Evolutionary conservation across 1,284 basidiomycete species (phyloP), one percentile per base, ranked within the genome.

Genomic region (Malassezia caprae): DNA sequence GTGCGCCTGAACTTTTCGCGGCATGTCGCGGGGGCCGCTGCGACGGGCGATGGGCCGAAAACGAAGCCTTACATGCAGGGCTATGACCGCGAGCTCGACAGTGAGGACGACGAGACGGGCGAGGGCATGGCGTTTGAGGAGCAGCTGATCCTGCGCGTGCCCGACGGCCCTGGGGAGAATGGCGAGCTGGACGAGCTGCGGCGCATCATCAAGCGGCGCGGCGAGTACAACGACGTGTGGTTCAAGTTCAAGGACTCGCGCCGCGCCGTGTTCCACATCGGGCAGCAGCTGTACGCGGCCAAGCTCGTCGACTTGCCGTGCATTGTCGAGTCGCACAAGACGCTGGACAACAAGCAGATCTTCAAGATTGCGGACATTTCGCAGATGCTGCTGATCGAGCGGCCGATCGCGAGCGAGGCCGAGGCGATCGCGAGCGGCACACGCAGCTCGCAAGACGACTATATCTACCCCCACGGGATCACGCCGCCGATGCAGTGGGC

Each of bases 171-270:
- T 53, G 86, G 76, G 17, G 60, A 78, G 3, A 75, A 77, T 30
- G 39, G 55, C 31, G 68, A 75, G 40, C 65, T 67, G 42, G 69
- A 72, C 48, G 60, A 60, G 45, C 60, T 76, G 41, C 58, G 67
- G 8, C 71, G 71, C 15, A 83, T 88, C 80, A 83, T 93, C 11
- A 80, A 82, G 48, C 79, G 83, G 43, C 82, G 75, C 1, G 64
- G 90, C 59, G 87, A 90, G 64, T 80, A 89, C 27, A 77, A 86
- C 63, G 90, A 94, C 65, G 83, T 96, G 10, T 96, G 65, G 86
- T 91, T 99, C 81, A 96, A 94, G 77, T 96, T 99, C 76, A 90
- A 96, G 91, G 93, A 99, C 76, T 88, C 91, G 48, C 82, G 94
- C 45, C 78, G 94, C 64, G 94, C 88, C 3, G 80, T 87, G 24